phyloP scores from a whole-genome alignment of 2,329 filamentous ascomycete genomes.

The Neurospora crassa region DNA sequence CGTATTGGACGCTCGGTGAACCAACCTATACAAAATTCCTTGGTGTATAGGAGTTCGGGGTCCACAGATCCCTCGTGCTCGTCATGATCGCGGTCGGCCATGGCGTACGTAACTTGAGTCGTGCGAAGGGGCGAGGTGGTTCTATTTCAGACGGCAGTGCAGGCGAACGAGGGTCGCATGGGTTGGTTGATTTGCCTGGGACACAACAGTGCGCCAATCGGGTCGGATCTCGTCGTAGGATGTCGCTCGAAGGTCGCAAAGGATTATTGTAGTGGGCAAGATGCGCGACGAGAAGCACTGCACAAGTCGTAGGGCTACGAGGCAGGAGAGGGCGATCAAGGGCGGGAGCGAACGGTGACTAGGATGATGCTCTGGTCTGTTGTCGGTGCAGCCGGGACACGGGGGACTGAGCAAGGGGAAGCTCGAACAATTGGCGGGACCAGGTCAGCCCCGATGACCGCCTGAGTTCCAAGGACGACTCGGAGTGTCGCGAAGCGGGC shows the following conservation, averaged over 20 bases:
- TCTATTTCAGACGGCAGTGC: background rate
- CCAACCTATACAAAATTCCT: slow-evolving; percentile 79
- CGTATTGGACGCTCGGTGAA: slow-evolving; percentile 9
- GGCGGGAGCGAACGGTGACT: background rate
- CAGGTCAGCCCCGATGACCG: background rate
- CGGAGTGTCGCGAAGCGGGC: background rate
- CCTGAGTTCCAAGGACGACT: background rate
- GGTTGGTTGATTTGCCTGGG: background rate
- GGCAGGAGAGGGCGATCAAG: background rate
- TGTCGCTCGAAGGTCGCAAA: background rate
- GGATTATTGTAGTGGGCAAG: background rate
- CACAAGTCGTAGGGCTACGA: background rate
- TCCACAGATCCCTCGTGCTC: slow-evolving; percentile 53
- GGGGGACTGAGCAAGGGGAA: background rate
- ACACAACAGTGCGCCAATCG: background rate
- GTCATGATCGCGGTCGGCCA: slow-evolving; percentile 41
- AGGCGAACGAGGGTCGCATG: background rate
- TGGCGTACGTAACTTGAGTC: slow-evolving; percentile 17
- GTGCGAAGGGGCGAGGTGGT: background rate
- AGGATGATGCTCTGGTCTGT: background rate
- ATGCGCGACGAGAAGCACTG: background rate
- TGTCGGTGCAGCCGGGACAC: background rate
- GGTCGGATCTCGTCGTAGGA: background rate
- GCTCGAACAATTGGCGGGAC: slow-evolving; percentile 1
- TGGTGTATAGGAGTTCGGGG: slow-evolving; percentile 86